Percentiles rank a stretch among this genome's conserved stretches.
Conservation (phyloP, 306 rosid genomes). For the Corylus americana region DNA sequence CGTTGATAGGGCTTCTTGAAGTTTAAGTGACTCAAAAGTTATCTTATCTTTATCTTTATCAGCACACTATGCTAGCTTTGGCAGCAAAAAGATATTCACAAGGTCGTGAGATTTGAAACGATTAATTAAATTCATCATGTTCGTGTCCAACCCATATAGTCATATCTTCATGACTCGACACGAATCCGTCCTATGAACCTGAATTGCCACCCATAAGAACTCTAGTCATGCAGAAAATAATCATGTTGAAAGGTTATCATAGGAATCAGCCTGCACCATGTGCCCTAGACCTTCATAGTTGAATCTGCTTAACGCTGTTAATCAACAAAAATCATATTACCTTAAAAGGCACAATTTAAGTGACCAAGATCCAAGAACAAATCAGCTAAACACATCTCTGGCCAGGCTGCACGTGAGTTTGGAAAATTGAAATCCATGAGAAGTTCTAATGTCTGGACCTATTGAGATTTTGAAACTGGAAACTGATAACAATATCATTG, state of each 20-base stretch:
- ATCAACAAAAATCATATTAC: neutral
- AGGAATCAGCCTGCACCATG: neutral
- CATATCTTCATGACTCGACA: too few relatives aligned
- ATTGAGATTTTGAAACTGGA: slow-evolving; percentile 2
- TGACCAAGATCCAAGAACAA: neutral
- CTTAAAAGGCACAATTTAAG: neutral
- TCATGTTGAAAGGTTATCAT: neutral
- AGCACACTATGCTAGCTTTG: neutral
- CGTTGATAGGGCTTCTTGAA: too few relatives aligned
- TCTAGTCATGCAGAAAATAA: neutral
- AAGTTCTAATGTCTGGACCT: neutral
- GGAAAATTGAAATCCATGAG: neutral
- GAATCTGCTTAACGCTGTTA: too few relatives aligned
- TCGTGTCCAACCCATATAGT: too few relatives aligned
- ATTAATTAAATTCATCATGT: too few relatives aligned
- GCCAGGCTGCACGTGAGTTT: neutral
- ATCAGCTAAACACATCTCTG: neutral
- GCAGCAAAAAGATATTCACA: neutral
- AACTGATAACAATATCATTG: neutral
- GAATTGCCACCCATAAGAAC: too few relatives aligned
- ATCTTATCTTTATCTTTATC: too few relatives aligned
- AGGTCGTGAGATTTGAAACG: too few relatives aligned
- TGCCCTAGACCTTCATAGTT: neutral
- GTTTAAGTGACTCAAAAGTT: too few relatives aligned
- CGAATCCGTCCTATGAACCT: too few relatives aligned